These are phyloP conservation scores for Inosperma sp. DNA, from an alignment of 768 basidiomycete species.

Conservation along the genomic window DNA sequence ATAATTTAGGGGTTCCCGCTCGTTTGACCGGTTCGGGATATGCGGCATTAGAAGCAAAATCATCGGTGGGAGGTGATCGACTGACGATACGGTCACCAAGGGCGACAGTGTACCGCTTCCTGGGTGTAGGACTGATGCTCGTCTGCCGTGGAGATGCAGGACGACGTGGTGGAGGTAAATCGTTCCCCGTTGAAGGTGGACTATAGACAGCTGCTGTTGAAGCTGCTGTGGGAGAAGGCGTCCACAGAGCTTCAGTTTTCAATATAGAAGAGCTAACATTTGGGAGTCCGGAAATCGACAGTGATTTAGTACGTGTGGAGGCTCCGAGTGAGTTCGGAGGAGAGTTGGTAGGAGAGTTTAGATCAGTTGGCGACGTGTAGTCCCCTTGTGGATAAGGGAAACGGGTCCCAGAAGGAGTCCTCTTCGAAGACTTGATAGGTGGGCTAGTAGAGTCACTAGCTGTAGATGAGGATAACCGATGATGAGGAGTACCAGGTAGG, in stretches of 20 bases:
- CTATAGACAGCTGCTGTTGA: constrained; percentile 20
- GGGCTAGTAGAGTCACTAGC: constrained; percentile 63
- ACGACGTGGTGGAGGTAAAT: constrained; percentile 42
- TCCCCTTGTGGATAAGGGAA: constrained; percentile 83
- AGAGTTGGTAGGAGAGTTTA: constrained; percentile 40
- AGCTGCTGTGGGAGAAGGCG: constrained; percentile 23
- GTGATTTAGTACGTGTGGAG: constrained; percentile 41
- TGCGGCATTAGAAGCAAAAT: constrained; percentile 22
- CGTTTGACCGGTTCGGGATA: constrained; percentile 10
- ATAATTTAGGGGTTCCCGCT: constrained; percentile 10
- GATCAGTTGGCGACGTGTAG: constrained; percentile 62
- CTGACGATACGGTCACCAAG: constrained; percentile 68
- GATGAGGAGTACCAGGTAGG: constrained; percentile 35
- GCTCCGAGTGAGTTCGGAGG: constrained; percentile 53
- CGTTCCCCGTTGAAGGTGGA: constrained; percentile 17
- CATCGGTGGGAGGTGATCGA: constrained; percentile 17
- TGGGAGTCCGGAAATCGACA: constrained; percentile 44
- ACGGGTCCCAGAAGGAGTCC: constrained; percentile 46
- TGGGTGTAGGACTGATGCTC: constrained; percentile 67
- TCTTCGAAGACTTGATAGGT: constrained; percentile 46
- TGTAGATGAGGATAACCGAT: constrained; percentile 38
- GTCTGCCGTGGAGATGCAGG: constrained; percentile 37
- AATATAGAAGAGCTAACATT: constrained; percentile 23
- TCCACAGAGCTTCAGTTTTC: constrained; percentile 27
- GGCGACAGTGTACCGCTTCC: constrained; percentile 85